These are phyloP conservation scores for Trichothecium sympodiale DNA, from an alignment of 2,329 filamentous ascomycete genomes.

Conservation along the genomic window DNA sequence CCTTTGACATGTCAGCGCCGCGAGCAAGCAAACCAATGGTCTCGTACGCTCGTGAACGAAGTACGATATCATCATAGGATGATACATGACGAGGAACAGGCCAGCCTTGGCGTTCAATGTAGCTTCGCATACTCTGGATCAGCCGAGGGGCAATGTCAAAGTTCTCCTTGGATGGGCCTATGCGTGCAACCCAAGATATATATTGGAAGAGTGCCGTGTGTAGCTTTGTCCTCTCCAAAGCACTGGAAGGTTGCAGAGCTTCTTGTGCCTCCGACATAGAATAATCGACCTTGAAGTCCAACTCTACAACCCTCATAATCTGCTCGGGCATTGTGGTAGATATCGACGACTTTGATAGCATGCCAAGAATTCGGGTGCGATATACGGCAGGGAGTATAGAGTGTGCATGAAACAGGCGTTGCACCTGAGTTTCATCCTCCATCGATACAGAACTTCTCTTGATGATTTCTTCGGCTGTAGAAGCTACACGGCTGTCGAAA, in stretches of 20 bases:
- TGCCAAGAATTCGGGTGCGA: constrained; percentile 62
- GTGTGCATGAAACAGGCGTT: constrained; percentile 62
- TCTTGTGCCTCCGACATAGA: background rate
- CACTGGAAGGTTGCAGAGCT: constrained; percentile 30
- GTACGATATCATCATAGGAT: constrained; percentile 47
- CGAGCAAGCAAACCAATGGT: constrained; percentile 74
- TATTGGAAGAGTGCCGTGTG: constrained; percentile 76
- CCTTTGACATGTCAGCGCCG: constrained; percentile 44
- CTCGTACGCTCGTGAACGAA: constrained; percentile 79
- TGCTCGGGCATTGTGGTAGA: constrained; percentile 59
- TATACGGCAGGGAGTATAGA: constrained; percentile 61
- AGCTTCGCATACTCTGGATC: constrained; percentile 58
- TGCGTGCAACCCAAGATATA: constrained; percentile 74
- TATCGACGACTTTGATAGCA: constrained; percentile 65
- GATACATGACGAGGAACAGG: constrained; percentile 47
- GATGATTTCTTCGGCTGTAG: constrained; percentile 79
- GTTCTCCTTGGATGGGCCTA: constrained; percentile 47
- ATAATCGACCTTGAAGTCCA: constrained; percentile 32
- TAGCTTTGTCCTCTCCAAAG: constrained; percentile 68
- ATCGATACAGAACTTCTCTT: constrained; percentile 69
- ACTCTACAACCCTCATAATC: constrained; percentile 60
- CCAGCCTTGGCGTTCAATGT: constrained; percentile 76
- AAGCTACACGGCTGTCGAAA: constrained; percentile 67
- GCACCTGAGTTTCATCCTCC: constrained; percentile 54
- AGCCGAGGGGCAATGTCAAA: constrained; percentile 59